A percentile compares a stretch with the other conserved stretches of the same genome.
Evolutionary conservation across 306 rosid species (phyloP).

Genomic region (Quercus mongolica): DNA sequence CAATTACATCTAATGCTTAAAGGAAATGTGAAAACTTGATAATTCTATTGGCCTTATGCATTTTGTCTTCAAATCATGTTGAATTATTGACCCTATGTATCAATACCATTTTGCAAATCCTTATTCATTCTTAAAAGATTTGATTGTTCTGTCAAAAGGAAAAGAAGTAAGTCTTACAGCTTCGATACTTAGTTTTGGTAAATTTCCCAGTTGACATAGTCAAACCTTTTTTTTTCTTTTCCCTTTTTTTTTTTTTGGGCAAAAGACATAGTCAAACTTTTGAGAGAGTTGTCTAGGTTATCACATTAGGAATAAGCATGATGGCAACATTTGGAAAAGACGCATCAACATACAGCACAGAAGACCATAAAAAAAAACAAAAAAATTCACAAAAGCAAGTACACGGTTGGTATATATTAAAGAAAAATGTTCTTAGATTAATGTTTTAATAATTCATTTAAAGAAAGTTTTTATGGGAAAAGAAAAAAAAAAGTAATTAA

Average conservation of each 20-base stretch:
- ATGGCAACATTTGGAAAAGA: neutral
- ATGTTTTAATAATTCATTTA: neutral
- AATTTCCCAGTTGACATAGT: no score
- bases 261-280: no score
- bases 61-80: neutral
- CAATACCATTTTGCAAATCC: neutral
- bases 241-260: accelerated
- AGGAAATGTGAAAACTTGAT: neutral
- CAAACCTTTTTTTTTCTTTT: no score
- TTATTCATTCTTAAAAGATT: neutral
- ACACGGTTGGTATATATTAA: neutral
- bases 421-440: neutral
- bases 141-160: neutral
- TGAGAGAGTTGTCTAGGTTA: neutral
- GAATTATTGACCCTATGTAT: no score
- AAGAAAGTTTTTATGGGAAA: no score
- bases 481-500: no score
- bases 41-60: neutral
- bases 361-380: no score
- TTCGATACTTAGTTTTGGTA: no score
- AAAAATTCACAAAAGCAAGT: neutral
- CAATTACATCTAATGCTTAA: neutral
- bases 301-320: neutral
- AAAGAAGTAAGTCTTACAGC: no score
- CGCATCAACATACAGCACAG: neutral